Percentiles rank a stretch among this genome's conserved stretches.
These are phyloP conservation scores for Jacaranda copaia DNA, from an alignment of 257 asterid genomes.

Conservation along the genomic window DNA sequence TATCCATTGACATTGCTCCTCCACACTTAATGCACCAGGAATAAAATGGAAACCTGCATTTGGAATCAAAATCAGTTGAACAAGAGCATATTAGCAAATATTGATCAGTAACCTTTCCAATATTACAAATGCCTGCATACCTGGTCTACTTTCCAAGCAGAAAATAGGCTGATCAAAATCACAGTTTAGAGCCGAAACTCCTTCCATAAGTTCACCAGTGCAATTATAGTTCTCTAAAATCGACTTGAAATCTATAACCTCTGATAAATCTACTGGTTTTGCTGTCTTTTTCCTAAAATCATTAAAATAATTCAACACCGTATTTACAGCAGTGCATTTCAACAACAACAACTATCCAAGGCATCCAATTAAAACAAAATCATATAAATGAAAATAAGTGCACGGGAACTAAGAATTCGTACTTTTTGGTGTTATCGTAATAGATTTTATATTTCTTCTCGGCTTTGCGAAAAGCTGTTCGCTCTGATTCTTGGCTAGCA, in stretches of 20 bases:
- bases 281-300: conserved; percentile 66
- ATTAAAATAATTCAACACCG: not conserved
- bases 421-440: conserved; percentile 78
- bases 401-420: conserved; percentile 2
- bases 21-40: conserved; percentile 81
- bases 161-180: conserved; percentile 64
- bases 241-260: conserved; percentile 87
- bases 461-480: conserved; percentile 86
- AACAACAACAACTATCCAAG: not conserved
- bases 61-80: conserved; percentile 17
- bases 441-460: conserved; percentile 94
- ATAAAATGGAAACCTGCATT: conserved; percentile 85
- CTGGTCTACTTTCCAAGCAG: conserved; percentile 81
- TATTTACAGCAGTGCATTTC: not conserved
- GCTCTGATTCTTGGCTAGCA: conserved; percentile 64
- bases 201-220: conserved; percentile 60
- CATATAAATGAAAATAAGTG: not conserved
- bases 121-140: conserved; percentile 46
- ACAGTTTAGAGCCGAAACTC: conserved; percentile 58
- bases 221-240: conserved; percentile 62
- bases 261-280: conserved; percentile 85
- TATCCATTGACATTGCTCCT: conserved; percentile 85
- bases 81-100: not conserved
- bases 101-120: not conserved
- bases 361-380: not conserved